Evolutionary conservation across 1,284 basidiomycete genomes (phyloP).

Genomic region (Taiwanofungus camphoratus): DNA sequence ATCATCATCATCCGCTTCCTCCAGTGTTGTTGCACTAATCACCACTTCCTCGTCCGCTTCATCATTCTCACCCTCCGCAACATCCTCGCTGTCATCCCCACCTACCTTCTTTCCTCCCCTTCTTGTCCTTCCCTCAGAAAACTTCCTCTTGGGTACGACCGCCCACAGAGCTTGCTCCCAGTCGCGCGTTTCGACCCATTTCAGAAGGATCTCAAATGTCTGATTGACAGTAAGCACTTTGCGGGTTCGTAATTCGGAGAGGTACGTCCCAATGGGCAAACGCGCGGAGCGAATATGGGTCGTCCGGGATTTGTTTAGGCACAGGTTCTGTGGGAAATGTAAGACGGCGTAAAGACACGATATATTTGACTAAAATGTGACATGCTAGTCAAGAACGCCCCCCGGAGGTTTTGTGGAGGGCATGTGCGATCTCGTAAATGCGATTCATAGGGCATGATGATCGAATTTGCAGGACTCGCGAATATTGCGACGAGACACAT

Average conservation of each 20-base stretch:
- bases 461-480: too few species aligned
- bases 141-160: constrained; percentile 89
- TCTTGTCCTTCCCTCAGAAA: constrained; percentile 37
- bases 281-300: constrained; percentile 81
- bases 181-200: constrained; percentile 78
- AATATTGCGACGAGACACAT: constrained; percentile 2
- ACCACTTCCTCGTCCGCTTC: constrained; percentile 11
- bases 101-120: constrained; percentile 17
- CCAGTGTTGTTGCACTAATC: constrained; percentile 16
- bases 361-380: constrained; percentile 4
- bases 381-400: too few species aligned
- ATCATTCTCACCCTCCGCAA: constrained; percentile 10
- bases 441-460: too few species aligned
- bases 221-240: constrained; percentile 99
- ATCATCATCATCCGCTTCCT: constrained; percentile 14
- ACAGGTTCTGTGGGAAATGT: constrained; percentile 61
- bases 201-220: constrained; percentile 87
- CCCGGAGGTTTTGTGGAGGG: too few species aligned
- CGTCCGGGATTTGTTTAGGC: constrained; percentile 78
- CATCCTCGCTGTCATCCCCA: constrained; percentile 16
- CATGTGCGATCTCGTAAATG: too few species aligned
- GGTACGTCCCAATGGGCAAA: constrained; percentile 87
- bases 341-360: constrained; percentile 3
- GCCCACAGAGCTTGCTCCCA: constrained; percentile 83
- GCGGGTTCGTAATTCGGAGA: constrained; percentile 78